Conservation (phyloP, 2,329 filamentous ascomycete genomes). For the Trichoderma sp. region DNA sequence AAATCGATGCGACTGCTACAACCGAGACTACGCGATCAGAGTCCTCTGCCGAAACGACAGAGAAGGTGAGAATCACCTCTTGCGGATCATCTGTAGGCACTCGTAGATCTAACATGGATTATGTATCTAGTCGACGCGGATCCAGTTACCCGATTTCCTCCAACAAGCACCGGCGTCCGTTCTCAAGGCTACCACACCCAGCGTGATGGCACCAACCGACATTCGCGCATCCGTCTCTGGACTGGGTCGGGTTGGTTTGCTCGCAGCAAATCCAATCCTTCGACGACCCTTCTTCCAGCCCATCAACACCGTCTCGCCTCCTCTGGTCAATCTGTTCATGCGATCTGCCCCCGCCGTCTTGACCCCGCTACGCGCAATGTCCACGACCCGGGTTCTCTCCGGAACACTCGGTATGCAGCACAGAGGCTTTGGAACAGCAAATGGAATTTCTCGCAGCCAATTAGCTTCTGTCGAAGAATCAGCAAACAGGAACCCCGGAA, state of each 20-base stretch:
- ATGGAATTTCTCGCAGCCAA: conserved; percentile 62
- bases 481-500: conserved; percentile 89
- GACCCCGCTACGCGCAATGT: conserved; percentile 32
- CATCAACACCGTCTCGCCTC: conserved; percentile 30
- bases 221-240: conserved; percentile 32
- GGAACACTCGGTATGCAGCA: conserved; percentile 19
- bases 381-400: conserved; percentile 27
- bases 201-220: conserved; percentile 4
- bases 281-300: conserved; percentile 37
- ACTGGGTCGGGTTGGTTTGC: conserved; percentile 39
- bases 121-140: conserved; percentile 29
- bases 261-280: conserved; percentile 37
- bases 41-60: conserved; percentile 21
- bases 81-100: neutral
- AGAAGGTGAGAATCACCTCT: conserved; percentile 1
- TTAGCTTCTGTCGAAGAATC: conserved; percentile 87
- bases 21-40: conserved; percentile 27
- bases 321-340: conserved; percentile 36
- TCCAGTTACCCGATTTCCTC: conserved; percentile 38
- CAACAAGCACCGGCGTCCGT: conserved; percentile 31
- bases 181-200: neutral
- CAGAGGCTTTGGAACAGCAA: conserved; percentile 48
- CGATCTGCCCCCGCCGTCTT: conserved; percentile 33
- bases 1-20: conserved; percentile 25
- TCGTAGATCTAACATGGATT: conserved; percentile 27